Percentiles rank a stretch among this genome's conserved stretches.
Evolutionary conservation across 371 early-diverging fungal genomes (phyloP).

Genomic region (Saksenaea oblongispora): DNA sequence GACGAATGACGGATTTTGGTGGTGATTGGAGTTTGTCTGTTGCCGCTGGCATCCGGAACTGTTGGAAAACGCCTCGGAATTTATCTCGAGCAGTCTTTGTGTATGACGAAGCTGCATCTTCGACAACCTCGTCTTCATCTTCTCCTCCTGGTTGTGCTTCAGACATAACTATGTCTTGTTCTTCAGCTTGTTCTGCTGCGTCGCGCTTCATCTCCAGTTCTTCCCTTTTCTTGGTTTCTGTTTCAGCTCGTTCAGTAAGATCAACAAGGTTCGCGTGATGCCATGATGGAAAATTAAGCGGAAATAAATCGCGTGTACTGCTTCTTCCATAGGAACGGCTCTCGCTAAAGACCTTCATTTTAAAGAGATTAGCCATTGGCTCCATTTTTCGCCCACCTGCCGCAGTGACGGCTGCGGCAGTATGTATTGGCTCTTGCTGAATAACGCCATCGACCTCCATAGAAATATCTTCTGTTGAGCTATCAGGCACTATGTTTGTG

Average conservation of each 20-base stretch:
- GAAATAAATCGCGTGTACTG: slow-evolving; percentile 1
- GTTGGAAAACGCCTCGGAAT: neutral
- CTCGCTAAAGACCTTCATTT: slow-evolving; percentile 18
- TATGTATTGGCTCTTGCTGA: slow-evolving; percentile 10
- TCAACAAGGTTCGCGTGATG: neutral
- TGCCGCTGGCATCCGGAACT: neutral
- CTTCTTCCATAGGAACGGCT: neutral
- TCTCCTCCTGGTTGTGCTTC: slow-evolving; percentile 2
- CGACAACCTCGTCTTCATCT: slow-evolving; percentile 11
- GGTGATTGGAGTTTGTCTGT: slow-evolving; percentile 14
- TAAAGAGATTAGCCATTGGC: slow-evolving; percentile 18
- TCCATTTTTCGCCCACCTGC: slow-evolving; percentile 16
- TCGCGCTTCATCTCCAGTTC: neutral
- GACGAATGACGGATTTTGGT: slow-evolving; percentile 29
- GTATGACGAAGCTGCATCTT: slow-evolving; percentile 7
- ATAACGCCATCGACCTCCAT: neutral
- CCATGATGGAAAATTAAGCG: neutral
- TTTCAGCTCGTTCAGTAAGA: slow-evolving; percentile 17
- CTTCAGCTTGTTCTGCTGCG: neutral
- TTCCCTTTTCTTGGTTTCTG: slow-evolving; percentile 20
- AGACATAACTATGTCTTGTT: neutral
- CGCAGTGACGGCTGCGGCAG: slow-evolving; percentile 18
- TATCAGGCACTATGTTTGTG: neutral
- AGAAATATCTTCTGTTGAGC: neutral
- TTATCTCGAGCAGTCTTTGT: neutral